A percentile compares a stretch with the other conserved stretches of the same genome.
phyloP scores from a whole-genome alignment of 2,329 filamentous ascomycete genomes.

The Beauveria caledonica region DNA sequence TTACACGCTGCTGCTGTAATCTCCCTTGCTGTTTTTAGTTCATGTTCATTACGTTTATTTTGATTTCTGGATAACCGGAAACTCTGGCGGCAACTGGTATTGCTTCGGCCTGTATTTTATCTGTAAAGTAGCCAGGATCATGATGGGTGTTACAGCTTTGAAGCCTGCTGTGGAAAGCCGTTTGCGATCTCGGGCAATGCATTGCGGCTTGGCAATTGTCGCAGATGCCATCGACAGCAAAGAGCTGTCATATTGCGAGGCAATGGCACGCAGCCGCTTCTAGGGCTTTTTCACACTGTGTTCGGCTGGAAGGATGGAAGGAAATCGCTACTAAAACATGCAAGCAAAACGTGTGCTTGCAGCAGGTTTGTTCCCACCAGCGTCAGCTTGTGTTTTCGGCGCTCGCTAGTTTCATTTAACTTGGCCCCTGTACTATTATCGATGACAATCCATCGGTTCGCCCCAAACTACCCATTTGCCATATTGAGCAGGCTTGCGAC shows the following conservation, averaged over 20 bases:
- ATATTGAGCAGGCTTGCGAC: not conserved
- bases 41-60: too few species aligned
- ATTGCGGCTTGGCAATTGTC: not conserved
- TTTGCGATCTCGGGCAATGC: not conserved
- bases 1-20: too few species aligned
- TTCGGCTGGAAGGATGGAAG: too few species aligned
- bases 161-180: not conserved
- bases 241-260: not conserved
- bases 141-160: not conserved
- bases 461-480: not conserved
- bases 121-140: not conserved
- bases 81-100: too few species aligned
- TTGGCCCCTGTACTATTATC: not conserved
- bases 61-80: too few species aligned
- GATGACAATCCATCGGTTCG: not conserved
- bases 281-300: not conserved
- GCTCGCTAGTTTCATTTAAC: not conserved
- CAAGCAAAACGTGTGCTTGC: too few species aligned
- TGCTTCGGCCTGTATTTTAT: too few species aligned
- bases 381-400: not conserved
- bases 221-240: not conserved
- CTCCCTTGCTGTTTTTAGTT: not conserved
- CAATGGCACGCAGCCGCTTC: not conserved
- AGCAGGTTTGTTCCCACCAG: not conserved
- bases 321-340: too few species aligned